Base-by-base conservation (phyloP, 768 basidiomycete species). In the Pulveroboletus sp. region DNA sequence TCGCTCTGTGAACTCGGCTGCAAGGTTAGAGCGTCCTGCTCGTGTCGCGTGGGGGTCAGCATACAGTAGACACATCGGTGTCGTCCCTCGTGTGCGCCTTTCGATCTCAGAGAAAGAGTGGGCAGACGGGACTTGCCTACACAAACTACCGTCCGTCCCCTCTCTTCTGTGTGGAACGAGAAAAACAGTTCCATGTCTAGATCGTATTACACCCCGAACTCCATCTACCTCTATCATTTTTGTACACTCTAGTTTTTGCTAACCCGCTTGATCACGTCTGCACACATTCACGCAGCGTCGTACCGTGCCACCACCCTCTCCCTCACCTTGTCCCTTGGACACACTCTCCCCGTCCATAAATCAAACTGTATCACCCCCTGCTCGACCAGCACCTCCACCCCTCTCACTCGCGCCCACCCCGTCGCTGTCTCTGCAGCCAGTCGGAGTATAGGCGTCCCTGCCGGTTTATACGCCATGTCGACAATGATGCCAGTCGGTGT, bases 381-480 rank as follows among this genome's bases (percentile, higher is more conserved):
- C 72, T 93, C 87, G 26, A 96, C 73, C 42, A 97, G 70, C 43
- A 94, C 85, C 57, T 92, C 87, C 9, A 95, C 70, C 0, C 94
- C 93, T 43, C 76, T 76, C n/a, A 93, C 86, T 5, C 73, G 69
- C 9, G 67, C 72, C 93, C 93, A 95, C 31, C 77, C 73, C 10
- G 46, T 30, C 7, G 72, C 73, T 21, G 64, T 69, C 35, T 65
- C 60, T 57, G 76, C 74, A 5, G 91, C 93, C 13, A 95, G 68
- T 46, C 66, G 63, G 24, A 97, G 69, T 47, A 99, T 67, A 0
- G 93, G 85, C 13, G 95, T 98, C 57, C 82, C 77, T 4, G 84
- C 80, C 0, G 94, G 96, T 58, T 85, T 85, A 67, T 97, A 98
- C 17, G 94, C 93, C 86, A 96, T 89, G 59, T 99, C 96, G 10